A percentile compares a stretch with the other conserved stretches of the same genome.
Evolutionary conservation across 768 basidiomycete genomes (phyloP).

Genomic region (Termitomyces eurrhizus): DNA sequence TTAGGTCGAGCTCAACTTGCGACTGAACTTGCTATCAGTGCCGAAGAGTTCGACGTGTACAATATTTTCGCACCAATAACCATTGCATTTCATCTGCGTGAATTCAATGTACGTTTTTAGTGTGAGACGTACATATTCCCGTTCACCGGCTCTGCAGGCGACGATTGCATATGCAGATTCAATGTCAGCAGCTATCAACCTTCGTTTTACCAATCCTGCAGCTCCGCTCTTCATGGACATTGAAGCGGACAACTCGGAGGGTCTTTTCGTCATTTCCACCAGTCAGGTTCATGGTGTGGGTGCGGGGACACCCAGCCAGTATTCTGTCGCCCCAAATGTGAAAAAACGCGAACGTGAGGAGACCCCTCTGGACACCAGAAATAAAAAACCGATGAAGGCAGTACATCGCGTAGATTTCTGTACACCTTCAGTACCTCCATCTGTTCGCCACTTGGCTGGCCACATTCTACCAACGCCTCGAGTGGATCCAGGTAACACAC

Average conservation of each 20-base stretch:
- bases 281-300: conserved; percentile 49
- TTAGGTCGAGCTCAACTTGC: conserved; percentile 60
- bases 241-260: conserved; percentile 60
- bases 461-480: conserved; percentile 2
- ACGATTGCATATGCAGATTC: conserved; percentile 78
- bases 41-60: conserved; percentile 80
- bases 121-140: neutral
- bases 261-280: conserved; percentile 77
- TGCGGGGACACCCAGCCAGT: conserved; percentile 22
- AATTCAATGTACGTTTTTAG: conserved; percentile 64
- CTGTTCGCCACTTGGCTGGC: conserved; percentile 4
- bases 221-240: conserved; percentile 76
- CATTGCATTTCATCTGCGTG: conserved; percentile 76
- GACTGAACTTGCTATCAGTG: conserved; percentile 73
- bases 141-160: conserved; percentile 44
- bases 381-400: conserved; percentile 52
- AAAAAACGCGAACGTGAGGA: conserved; percentile 46
- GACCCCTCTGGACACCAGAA: conserved; percentile 35
- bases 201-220: conserved; percentile 73
- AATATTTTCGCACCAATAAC: conserved; percentile 59
- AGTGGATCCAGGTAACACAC: neutral
- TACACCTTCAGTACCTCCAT: conserved; percentile 10
- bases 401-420: conserved; percentile 30
- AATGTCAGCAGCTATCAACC: conserved; percentile 56
- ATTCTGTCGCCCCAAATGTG: conserved; percentile 19